Conservation (phyloP, 805 yeast genomes). For the Myxozyma sirexii region DNA sequence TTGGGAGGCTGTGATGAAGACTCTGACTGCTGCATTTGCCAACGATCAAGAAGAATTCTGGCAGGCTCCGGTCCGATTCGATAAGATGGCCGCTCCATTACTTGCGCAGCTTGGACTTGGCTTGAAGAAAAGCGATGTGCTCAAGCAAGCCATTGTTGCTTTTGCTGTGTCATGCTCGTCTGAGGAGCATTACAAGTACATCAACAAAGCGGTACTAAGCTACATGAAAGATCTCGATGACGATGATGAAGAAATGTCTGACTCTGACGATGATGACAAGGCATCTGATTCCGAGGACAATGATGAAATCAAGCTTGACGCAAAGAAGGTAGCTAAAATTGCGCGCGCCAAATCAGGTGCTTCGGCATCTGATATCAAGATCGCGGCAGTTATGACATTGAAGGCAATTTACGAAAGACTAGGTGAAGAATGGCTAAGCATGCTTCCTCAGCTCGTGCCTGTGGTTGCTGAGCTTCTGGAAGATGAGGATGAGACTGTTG, state of each 20-base stretch:
- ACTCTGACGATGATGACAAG: constrained; percentile 9
- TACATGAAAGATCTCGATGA: constrained; percentile 68
- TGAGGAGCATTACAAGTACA: constrained; percentile 67
- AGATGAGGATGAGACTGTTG: constrained; percentile 93
- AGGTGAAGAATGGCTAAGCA: constrained; percentile 91
- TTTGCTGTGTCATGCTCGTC: constrained; percentile 64
- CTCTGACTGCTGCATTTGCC: constrained; percentile 79
- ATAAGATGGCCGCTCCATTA: constrained; percentile 63
- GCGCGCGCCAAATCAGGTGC: constrained; percentile 23
- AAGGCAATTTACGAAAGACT: constrained; percentile 83
- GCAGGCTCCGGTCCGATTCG: constrained; percentile 86
- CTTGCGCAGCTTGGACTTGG: constrained; percentile 58
- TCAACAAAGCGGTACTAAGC: constrained; percentile 64
- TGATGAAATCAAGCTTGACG: constrained; percentile 9
- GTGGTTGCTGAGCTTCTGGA: constrained; percentile 92
- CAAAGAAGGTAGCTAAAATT: constrained; percentile 21
- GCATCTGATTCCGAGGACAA: constrained; percentile 2
- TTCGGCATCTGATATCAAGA: constrained; percentile 45
- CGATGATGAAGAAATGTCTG: constrained; percentile 48
- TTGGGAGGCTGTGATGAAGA: constrained; percentile 71
- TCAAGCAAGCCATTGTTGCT: constrained; percentile 78
- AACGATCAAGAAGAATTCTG: constrained; percentile 75
- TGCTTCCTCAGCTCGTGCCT: constrained; percentile 93
- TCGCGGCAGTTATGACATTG: constrained; percentile 79
- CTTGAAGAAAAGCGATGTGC: constrained; percentile 39